Base-by-base conservation (phyloP, 768 basidiomycete species). In the Leccinum longicurvipes region DNA sequence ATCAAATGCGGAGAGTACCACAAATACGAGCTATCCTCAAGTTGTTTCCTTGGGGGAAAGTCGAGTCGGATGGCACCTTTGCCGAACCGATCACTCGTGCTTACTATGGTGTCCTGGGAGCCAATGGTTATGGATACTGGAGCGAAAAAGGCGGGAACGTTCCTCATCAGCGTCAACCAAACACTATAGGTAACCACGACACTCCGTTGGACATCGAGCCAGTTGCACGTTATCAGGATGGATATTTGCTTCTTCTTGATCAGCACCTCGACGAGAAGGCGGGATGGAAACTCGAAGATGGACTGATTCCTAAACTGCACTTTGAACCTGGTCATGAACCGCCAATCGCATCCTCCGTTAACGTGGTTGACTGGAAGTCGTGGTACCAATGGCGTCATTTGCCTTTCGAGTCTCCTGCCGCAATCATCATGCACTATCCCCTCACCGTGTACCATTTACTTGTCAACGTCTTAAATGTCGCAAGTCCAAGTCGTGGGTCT, bases 351-450 rank as follows among this genome's bases (percentile, higher is more conserved):
- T 60, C 69, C 57, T 56, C 67, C 49, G 62, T 52, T 28, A 66
- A 71, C 19, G 61, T 76, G 31, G 59, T 63, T 25, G 74, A 71
- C 54, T 81, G 79, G 79, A 67, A 65, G 29, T 73, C 74, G 24
- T 80, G 77, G 67, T 75, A 79, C 61, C 57, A 70, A 47, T 79
- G 78, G 79, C 74, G 79, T 34, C 68, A 72, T 47, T 61, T 80
- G 21, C 72, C 79, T 32, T 63, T 77, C 36, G 63, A 65, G 24
- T 78, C 78, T 21, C 76, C 77, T 8, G 77, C 76, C 0, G 76
- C 72, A 24, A 67, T 80, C 34, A 66, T 77, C n/a, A 67, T 80
- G 60, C 74, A 77, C 50, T 79, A 71, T 58, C 76, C 79, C 9
- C 61, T 80, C 57, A 68, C 72, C 15, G 65, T 76, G 23, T 79